Evolutionary conservation across 208 protist genomes (phyloP).

Genomic region (Leishmania tarentolae): DNA sequence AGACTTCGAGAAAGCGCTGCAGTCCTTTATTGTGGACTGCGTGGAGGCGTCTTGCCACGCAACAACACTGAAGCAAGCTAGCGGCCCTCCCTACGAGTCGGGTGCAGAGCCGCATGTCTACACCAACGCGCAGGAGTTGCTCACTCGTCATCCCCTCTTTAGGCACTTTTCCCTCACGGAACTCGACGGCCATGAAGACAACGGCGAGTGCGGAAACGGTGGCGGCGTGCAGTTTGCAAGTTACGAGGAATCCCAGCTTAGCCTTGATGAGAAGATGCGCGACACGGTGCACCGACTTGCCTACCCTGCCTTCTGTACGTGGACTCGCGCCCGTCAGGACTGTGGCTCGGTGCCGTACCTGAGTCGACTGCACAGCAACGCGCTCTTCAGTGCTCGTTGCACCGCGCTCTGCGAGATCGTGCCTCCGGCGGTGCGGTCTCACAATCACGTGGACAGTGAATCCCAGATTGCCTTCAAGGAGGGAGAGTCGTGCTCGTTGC

Average conservation of each 20-base stretch:
- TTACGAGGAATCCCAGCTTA: background rate
- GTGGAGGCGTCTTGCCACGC: slow-evolving; percentile 25
- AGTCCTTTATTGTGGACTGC: slow-evolving; percentile 50
- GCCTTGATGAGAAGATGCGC: slow-evolving; percentile 29
- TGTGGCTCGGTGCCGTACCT: slow-evolving; percentile 59
- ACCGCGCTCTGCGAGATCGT: slow-evolving; percentile 21
- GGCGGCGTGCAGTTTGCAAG: background rate
- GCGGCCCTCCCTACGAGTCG: background rate
- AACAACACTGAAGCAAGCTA: background rate
- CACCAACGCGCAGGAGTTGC: slow-evolving; percentile 31
- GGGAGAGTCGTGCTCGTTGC: background rate
- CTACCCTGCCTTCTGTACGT: slow-evolving; percentile 53
- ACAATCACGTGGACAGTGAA: background rate
- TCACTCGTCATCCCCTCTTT: slow-evolving; percentile 33
- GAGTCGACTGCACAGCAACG: slow-evolving; percentile 57
- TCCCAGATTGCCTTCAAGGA: background rate
- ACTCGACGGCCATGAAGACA: background rate
- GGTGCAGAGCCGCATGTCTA: slow-evolving; percentile 6
- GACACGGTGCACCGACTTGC: slow-evolving; percentile 57
- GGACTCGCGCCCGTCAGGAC: slow-evolving; percentile 22
- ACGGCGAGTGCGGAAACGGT: background rate
- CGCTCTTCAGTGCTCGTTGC: slow-evolving; percentile 52
- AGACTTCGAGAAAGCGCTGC: slow-evolving; percentile 26
- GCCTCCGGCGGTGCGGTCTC: background rate
- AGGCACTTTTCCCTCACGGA: background rate